These are phyloP conservation scores for Daldinia grandis DNA, from an alignment of 495 filamentous ascomycete genomes.

Conservation along the genomic window DNA sequence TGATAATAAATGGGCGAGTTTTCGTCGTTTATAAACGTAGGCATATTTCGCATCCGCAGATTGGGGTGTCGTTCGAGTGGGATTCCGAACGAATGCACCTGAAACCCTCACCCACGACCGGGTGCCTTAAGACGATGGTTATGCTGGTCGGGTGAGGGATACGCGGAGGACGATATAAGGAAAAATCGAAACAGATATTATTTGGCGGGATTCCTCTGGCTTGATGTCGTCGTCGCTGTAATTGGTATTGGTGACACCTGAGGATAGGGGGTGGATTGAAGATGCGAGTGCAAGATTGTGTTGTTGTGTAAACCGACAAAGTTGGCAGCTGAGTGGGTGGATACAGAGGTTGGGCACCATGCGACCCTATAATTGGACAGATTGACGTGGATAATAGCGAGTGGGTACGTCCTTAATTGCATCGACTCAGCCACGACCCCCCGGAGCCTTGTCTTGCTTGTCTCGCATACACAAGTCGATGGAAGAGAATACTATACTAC, in stretches of 20 bases:
- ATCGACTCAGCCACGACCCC: conserved; percentile 31
- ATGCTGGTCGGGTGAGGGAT: conserved; percentile 28
- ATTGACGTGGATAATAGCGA: conserved; percentile 31
- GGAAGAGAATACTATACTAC: not conserved
- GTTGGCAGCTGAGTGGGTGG: conserved; percentile 40
- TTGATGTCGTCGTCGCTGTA: conserved; percentile 19
- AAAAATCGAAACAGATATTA: conserved; percentile 5
- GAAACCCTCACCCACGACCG: conserved; percentile 36
- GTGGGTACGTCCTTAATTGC: conserved; percentile 30
- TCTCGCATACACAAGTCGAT: conserved; percentile 31
- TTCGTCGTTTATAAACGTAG: conserved; percentile 65
- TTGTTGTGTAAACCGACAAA: conserved; percentile 41
- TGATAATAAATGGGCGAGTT: conserved; percentile 57
- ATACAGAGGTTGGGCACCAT: conserved; percentile 13
- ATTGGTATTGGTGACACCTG: conserved; percentile 22
- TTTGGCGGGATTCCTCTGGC: not conserved
- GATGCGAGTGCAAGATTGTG: conserved; percentile 33
- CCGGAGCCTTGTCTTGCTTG: not conserved
- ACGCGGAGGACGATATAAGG: conserved; percentile 6
- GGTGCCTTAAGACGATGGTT: conserved; percentile 13
- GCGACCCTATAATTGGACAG: conserved; percentile 15
- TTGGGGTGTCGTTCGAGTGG: conserved; percentile 30
- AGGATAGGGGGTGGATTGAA: conserved; percentile 31
- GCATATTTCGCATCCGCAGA: conserved; percentile 57
- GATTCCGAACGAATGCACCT: conserved; percentile 24